Conservation (phyloP, 768 basidiomycete species). For the Tricholoma furcatifolium region DNA sequence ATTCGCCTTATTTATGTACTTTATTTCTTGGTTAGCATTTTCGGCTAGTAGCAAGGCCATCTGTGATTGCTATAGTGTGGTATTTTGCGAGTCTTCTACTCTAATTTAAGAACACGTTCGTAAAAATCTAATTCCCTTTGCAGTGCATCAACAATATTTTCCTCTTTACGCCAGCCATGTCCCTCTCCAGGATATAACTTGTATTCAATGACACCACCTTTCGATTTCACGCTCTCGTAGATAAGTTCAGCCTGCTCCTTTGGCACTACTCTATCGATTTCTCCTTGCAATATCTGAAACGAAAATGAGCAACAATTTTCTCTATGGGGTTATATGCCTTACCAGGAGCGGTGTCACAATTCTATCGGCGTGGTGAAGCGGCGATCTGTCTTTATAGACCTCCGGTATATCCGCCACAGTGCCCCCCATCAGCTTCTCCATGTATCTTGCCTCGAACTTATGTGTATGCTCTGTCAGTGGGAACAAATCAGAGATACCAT, state of each 20-base stretch:
- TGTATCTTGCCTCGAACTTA: conserved; percentile 65
- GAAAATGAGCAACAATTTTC: neutral
- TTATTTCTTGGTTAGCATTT: no score
- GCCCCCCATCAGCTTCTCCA: conserved; percentile 63
- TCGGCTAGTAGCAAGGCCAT: neutral
- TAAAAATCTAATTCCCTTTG: conserved; percentile 57
- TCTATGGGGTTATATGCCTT: conserved; percentile 17
- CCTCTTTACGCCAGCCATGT: conserved; percentile 59
- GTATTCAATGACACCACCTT: conserved; percentile 55
- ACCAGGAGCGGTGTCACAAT: conserved; percentile 68
- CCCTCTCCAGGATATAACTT: conserved; percentile 65
- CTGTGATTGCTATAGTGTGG: neutral
- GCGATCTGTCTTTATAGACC: conserved; percentile 59
- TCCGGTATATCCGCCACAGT: conserved; percentile 53
- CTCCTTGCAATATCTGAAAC: conserved; percentile 66
- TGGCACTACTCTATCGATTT: conserved; percentile 62
- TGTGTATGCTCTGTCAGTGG: conserved; percentile 62
- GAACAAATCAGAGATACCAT: conserved; percentile 65
- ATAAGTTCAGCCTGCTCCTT: conserved; percentile 64
- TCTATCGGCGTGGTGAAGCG: conserved; percentile 57
- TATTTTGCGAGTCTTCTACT: conserved; percentile 18
- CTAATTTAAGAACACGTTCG: conserved; percentile 40
- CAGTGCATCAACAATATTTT: conserved; percentile 52
- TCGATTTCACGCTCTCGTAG: conserved; percentile 47
- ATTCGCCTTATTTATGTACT: neutral